phyloP scores from a whole-genome alignment of 768 basidiomycete species.

The Hygrophoropsis aurantiaca region DNA sequence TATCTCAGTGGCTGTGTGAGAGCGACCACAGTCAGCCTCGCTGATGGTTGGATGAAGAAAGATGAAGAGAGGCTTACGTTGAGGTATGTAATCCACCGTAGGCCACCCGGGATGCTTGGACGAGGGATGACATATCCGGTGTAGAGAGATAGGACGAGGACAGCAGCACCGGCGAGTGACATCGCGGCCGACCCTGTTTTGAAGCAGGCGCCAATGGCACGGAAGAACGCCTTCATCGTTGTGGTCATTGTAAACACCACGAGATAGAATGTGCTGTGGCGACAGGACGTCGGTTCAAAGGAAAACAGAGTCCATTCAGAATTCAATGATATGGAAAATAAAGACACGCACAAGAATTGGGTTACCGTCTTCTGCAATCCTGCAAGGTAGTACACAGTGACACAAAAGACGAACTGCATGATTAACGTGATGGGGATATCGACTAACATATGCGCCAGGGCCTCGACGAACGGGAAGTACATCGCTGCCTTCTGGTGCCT shows the following conservation, averaged over 20 bases:
- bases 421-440: constrained; percentile 57
- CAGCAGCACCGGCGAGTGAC: constrained; percentile 29
- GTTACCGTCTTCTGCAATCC: constrained; percentile 45
- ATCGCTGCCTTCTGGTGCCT: no score
- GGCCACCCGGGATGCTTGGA: background rate
- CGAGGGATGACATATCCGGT: constrained; percentile 35
- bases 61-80: constrained; percentile 9
- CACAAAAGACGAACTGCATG: constrained; percentile 42
- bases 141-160: constrained; percentile 42
- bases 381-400: no score
- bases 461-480: constrained; percentile 55
- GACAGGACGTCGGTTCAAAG: constrained; percentile 53
- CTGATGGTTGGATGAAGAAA: constrained; percentile 33
- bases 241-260: constrained; percentile 53
- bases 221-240: constrained; percentile 75
- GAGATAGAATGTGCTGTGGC: no score
- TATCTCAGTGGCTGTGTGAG: constrained; percentile 62
- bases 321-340: no score
- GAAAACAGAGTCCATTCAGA: constrained; percentile 42
- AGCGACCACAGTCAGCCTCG: constrained; percentile 32
- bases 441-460: constrained; percentile 57
- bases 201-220: constrained; percentile 56
- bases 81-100: constrained; percentile 2
- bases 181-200: constrained; percentile 50
- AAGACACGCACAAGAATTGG: constrained; percentile 64